Percentiles rank a stretch among this genome's conserved stretches.
phyloP scores from a whole-genome alignment of 106 monocot genomes.

The Ottelia alismoides region DNA sequence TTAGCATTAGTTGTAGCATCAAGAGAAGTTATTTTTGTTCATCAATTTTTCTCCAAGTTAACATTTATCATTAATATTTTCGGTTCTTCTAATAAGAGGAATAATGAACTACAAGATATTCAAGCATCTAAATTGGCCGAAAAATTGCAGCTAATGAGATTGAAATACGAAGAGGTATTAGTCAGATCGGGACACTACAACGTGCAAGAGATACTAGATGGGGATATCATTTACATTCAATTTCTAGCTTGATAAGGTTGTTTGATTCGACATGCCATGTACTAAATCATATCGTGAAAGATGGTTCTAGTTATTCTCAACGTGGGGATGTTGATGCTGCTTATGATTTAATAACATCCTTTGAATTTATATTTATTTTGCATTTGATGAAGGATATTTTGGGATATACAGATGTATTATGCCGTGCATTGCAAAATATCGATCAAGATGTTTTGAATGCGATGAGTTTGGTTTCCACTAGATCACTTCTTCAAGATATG shows the following conservation, averaged over 20 bases:
- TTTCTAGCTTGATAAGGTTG: too few species aligned
- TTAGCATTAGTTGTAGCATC: conserved; percentile 1
- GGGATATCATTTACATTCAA: too few species aligned
- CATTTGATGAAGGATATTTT: conserved; percentile 1
- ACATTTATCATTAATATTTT: neutral
- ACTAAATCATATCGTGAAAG: too few species aligned
- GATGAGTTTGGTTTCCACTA: neutral
- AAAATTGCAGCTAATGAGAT: too few species aligned
- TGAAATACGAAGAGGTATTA: neutral
- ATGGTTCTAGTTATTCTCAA: too few species aligned
- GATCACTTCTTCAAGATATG: neutral
- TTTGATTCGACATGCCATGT: too few species aligned
- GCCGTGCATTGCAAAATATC: neutral
- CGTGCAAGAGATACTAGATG: too few species aligned
- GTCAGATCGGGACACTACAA: too few species aligned
- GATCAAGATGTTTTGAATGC: neutral
- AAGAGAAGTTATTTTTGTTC: conserved; percentile 2
- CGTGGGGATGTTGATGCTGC: too few species aligned
- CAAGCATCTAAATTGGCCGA: neutral
- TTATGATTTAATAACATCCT: too few species aligned
- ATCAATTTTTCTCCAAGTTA: neutral
- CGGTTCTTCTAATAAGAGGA: neutral
- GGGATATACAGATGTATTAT: neutral
- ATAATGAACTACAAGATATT: neutral
- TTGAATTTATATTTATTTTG: too few species aligned